Percentiles rank a stretch among this genome's conserved stretches.
These are phyloP conservation scores for Cucumis variabilis DNA, from an alignment of 331 rosid species.

Conservation along the genomic window DNA sequence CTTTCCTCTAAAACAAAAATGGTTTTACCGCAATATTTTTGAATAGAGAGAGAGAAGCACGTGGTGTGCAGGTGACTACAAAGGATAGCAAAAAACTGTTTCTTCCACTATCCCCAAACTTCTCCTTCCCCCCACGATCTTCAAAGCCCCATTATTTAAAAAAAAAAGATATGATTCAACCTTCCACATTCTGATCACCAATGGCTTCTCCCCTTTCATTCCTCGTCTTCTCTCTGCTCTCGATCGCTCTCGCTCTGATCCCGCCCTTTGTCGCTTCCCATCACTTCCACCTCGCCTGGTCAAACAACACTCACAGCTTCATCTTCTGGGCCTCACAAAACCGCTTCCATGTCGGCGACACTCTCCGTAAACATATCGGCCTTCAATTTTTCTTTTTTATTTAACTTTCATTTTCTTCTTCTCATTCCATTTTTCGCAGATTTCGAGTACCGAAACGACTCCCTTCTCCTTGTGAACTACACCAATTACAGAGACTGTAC, in stretches of 20 bases:
- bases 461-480: conserved; percentile 33
- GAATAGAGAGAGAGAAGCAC: background rate
- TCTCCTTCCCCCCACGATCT: background rate
- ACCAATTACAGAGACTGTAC: conserved; percentile 33
- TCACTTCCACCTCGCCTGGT: conserved; percentile 36
- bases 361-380: conserved; percentile 26
- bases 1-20: too few species aligned
- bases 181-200: background rate
- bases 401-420: background rate
- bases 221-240: background rate
- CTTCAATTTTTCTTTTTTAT: background rate
- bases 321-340: conserved; percentile 25
- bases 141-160: background rate
- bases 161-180: too few species aligned
- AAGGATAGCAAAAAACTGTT: background rate
- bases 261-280: background rate
- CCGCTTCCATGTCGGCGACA: conserved; percentile 36
- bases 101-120: background rate
- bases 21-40: background rate
- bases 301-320: conserved; percentile 18
- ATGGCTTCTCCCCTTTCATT: conserved; percentile 2
- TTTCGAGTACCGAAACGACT: conserved; percentile 34
- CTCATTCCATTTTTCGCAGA: background rate
- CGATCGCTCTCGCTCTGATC: background rate
- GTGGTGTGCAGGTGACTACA: background rate